These are phyloP conservation scores for Starmerella stellata DNA, from an alignment of 805 yeast species.

Conservation along the genomic window DNA sequence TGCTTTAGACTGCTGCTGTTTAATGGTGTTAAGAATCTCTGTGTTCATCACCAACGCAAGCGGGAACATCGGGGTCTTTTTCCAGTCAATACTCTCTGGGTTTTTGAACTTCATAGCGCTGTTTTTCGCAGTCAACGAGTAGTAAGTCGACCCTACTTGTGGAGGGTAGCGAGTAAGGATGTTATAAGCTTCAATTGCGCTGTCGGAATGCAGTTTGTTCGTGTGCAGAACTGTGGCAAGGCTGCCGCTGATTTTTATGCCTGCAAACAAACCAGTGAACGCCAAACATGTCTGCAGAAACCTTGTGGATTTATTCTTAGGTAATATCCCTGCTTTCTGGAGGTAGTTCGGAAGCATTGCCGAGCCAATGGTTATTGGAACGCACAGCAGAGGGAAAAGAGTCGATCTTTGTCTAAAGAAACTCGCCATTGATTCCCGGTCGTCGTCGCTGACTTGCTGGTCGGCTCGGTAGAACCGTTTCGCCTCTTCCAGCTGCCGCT, in stretches of 20 bases:
- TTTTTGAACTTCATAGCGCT: slow-evolving; percentile 13
- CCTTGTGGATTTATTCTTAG: slow-evolving; percentile 7
- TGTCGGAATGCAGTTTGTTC: slow-evolving; percentile 1
- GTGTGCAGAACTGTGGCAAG: slow-evolving; percentile 8
- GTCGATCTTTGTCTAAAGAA: slow-evolving; percentile 12
- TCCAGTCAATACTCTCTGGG: slow-evolving; percentile 17
- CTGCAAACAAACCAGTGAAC: slow-evolving; percentile 15
- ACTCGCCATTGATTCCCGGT: slow-evolving; percentile 10
- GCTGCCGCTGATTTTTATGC: slow-evolving; percentile 10
- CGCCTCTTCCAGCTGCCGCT: slow-evolving; percentile 6
- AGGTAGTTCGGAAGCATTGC: slow-evolving; percentile 13
- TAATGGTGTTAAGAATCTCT: slow-evolving; percentile 2
- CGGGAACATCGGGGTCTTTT: slow-evolving; percentile 15
- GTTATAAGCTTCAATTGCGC: slow-evolving; percentile 9
- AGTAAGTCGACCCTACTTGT: slow-evolving; percentile 17
- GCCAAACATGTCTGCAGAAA: slow-evolving; percentile 14
- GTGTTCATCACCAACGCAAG: slow-evolving; percentile 13
- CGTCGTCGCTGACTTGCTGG: slow-evolving; percentile 8
- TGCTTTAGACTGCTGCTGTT: background rate
- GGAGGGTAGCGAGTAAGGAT: slow-evolving; percentile 14
- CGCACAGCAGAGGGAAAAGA: slow-evolving; percentile 13
- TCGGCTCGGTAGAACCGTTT: slow-evolving; percentile 14
- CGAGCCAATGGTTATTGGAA: slow-evolving; percentile 13
- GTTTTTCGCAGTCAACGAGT: slow-evolving; percentile 10
- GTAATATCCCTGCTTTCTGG: slow-evolving; percentile 6